Evolutionary conservation across 306 rosid species (phyloP).

Genomic region (Trifolium dubium): DNA sequence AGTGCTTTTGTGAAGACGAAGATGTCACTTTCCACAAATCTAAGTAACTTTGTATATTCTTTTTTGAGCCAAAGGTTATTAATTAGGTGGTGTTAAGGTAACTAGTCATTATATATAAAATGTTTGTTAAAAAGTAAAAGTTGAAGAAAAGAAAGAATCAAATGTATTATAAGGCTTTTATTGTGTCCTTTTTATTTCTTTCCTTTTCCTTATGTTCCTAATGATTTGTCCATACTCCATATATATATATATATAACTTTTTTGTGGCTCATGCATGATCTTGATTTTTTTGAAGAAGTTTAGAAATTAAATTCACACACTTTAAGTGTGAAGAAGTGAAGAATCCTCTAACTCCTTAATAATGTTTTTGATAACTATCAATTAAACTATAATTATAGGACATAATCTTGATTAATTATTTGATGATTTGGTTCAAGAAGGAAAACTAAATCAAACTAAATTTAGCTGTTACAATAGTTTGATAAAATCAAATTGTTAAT

Average conservation of each 20-base stretch:
- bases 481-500: too few relatives aligned
- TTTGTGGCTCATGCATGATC: not conserved
- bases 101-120: constrained; percentile 44
- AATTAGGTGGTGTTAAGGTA: constrained; percentile 44
- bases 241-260: not conserved
- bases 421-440: not conserved
- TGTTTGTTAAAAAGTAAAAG: constrained; percentile 59
- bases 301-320: too few relatives aligned
- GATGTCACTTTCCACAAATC: constrained; percentile 51
- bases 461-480: too few relatives aligned
- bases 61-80: constrained; percentile 52
- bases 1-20: constrained; percentile 50
- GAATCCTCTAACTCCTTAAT: too few relatives aligned
- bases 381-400: too few relatives aligned
- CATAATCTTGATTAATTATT: not conserved
- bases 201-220: constrained; percentile 44
- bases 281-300: too few relatives aligned
- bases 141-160: constrained; percentile 60
- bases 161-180: constrained; percentile 48
- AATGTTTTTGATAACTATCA: too few relatives aligned
- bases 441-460: not conserved
- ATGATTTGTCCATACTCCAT: constrained; percentile 36
- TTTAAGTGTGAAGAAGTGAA: too few relatives aligned
- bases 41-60: constrained; percentile 61
- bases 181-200: constrained; percentile 13